phyloP scores from a whole-genome alignment of 169 alveolate genomes.

The Perkinsus marinus region DNA sequence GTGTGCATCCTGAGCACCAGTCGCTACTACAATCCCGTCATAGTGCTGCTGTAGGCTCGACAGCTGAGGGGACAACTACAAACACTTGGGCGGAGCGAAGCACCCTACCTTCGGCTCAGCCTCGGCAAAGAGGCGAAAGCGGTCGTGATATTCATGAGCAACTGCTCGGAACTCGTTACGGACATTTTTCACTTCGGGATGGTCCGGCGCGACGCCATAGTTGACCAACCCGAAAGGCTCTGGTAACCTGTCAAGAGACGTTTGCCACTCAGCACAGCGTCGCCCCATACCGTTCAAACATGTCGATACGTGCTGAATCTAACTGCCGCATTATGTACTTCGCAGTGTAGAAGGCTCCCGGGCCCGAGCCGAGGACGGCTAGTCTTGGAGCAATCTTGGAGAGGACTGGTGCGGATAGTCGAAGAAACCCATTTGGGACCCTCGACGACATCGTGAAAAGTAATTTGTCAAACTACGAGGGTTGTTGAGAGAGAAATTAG shows the following conservation, averaged over 20 bases:
- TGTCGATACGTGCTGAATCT: conserved; percentile 23
- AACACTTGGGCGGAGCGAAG: neutral
- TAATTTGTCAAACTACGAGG: neutral
- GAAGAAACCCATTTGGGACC: neutral
- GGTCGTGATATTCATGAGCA: conserved; percentile 1
- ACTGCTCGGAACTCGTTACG: conserved; percentile 40
- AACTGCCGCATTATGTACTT: conserved; percentile 8
- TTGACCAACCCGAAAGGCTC: conserved; percentile 53
- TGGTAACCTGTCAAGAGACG: conserved; percentile 27
- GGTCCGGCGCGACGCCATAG: conserved; percentile 63
- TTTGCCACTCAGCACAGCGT: neutral
- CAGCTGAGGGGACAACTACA: neutral
- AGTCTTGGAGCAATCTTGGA: neutral
- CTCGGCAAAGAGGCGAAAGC: neutral
- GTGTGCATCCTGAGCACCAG: conserved; percentile 36
- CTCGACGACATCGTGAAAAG: neutral
- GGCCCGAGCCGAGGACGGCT: conserved; percentile 42
- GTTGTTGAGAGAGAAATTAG: too few species aligned
- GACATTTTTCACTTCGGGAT: conserved; percentile 42
- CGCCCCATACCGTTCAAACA: conserved; percentile 2
- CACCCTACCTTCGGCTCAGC: neutral
- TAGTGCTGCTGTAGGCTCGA: conserved; percentile 19
- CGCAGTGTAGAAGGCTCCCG: conserved; percentile 42
- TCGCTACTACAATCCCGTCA: conserved; percentile 46
- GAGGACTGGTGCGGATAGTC: neutral